These are phyloP conservation scores for Lachancea sp. DNA, from an alignment of 805 yeast genomes.

Conservation along the genomic window DNA sequence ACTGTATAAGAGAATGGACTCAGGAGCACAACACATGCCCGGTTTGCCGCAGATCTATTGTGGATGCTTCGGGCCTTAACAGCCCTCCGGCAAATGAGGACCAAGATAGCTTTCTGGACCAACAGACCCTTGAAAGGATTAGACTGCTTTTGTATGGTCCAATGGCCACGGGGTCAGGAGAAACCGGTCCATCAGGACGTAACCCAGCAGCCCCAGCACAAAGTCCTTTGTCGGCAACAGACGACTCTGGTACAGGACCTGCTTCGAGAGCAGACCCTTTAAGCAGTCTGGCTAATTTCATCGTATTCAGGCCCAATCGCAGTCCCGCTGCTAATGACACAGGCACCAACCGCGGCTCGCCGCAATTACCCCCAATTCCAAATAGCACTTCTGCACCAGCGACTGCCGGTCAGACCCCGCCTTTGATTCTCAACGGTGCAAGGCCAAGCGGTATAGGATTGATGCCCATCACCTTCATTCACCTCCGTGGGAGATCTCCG, in stretches of 20 bases:
- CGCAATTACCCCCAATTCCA: neutral
- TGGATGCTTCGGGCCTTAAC: conserved; percentile 22
- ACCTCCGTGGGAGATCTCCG: conserved; percentile 3
- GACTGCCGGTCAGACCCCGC: neutral
- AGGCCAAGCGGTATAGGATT: conserved; percentile 5
- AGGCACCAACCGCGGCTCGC: neutral
- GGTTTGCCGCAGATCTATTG: conserved; percentile 61
- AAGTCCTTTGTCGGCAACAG: neutral
- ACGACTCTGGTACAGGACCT: neutral
- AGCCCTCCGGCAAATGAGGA: conserved; percentile 5
- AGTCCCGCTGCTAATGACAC: neutral
- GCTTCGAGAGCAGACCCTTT: neutral
- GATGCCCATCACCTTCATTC: conserved; percentile 7
- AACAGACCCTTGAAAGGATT: conserved; percentile 24
- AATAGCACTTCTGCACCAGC: neutral
- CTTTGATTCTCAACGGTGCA: neutral
- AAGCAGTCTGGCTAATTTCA: conserved; percentile 2
- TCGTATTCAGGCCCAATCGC: conserved; percentile 5
- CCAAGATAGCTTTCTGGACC: conserved; percentile 1
- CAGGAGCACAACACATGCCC: conserved; percentile 74
- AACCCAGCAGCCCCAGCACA: neutral
- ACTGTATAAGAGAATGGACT: conserved; percentile 84
- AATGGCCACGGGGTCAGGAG: neutral
- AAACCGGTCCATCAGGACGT: neutral
- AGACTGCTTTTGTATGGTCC: conserved; percentile 12